A percentile compares a stretch with the other conserved stretches of the same genome.
phyloP scores from a whole-genome alignment of 331 rosid species.

The Cydonia oblonga region DNA sequence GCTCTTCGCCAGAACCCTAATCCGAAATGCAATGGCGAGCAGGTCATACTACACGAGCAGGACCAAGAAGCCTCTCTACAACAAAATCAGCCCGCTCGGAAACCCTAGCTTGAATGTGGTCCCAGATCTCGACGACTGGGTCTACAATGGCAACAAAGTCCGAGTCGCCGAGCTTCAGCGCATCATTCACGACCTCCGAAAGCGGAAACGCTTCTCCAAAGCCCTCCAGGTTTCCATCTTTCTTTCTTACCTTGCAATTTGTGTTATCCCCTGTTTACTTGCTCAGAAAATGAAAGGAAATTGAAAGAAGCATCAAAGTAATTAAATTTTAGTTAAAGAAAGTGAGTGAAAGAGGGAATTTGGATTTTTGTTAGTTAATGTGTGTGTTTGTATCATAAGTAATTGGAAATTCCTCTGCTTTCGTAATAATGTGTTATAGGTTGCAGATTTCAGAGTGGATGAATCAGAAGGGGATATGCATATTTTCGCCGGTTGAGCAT shows the following conservation, averaged over 20 bases:
- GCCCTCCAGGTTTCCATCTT: no score
- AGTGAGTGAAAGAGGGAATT: background rate
- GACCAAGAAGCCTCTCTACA: conserved; percentile 45
- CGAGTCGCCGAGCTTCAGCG: conserved; percentile 64
- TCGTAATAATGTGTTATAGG: background rate
- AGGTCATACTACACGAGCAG: conserved; percentile 58
- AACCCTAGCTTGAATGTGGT: conserved; percentile 31
- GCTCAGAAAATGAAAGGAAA: background rate
- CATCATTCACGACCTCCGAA: conserved; percentile 73
- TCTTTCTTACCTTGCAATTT: background rate
- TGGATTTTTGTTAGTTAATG: background rate
- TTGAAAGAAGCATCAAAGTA: background rate
- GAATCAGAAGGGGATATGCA: conserved; percentile 59
- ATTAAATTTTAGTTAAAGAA: background rate
- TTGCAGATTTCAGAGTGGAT: conserved; percentile 85
- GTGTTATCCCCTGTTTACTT: background rate
- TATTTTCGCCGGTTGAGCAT: conserved; percentile 51
- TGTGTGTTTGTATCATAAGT: background rate
- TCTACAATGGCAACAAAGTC: conserved; percentile 50
- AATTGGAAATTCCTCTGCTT: background rate
- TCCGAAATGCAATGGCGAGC: conserved; percentile 11
- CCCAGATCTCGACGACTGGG: conserved; percentile 68
- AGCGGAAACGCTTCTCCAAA: conserved; percentile 59
- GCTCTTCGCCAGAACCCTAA: conserved; percentile 26
- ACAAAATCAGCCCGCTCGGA: conserved; percentile 68